Conservation (phyloP, 169 alveolate species). For the Cytauxzoon felis region DNA sequence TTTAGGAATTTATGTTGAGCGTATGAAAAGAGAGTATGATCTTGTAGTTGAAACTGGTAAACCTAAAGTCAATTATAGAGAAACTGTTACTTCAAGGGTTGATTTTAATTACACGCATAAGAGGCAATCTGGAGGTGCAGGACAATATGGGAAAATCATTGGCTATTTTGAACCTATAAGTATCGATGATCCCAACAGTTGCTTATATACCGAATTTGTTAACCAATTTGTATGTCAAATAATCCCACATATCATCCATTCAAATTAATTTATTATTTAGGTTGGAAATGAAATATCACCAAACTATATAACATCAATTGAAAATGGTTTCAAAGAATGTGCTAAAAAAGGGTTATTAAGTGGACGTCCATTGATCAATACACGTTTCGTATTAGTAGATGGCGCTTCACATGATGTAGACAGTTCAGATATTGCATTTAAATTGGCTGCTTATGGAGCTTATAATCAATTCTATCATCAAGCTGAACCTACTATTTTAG, state of each 20-base stretch:
- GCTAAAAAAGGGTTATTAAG: constrained; percentile 86
- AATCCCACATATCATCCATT: constrained; percentile 11
- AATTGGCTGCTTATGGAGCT: constrained; percentile 87
- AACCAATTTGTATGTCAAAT: constrained; percentile 45
- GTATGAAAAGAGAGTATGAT: constrained; percentile 90
- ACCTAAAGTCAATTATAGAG: constrained; percentile 93
- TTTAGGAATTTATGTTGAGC: constrained; percentile 87
- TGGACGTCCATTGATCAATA: constrained; percentile 90
- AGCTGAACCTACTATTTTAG: constrained; percentile 84
- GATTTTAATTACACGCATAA: constrained; percentile 90
- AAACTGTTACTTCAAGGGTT: constrained; percentile 78
- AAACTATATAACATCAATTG: constrained; percentile 89
- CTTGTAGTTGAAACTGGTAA: constrained; percentile 82
- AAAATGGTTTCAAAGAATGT: constrained; percentile 90
- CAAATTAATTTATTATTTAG: constrained; percentile 67
- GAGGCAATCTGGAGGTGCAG: constrained; percentile 96
- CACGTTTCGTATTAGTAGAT: constrained; percentile 83
- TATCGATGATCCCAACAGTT: constrained; percentile 69
- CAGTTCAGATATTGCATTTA: constrained; percentile 89
- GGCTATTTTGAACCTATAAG: constrained; percentile 87
- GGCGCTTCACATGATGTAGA: constrained; percentile 93
- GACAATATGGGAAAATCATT: constrained; percentile 90
- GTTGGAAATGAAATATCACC: constrained; percentile 89
- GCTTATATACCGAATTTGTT: constrained; percentile 65
- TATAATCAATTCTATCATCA: constrained; percentile 73